Percentiles rank a stretch among this genome's conserved stretches.
phyloP scores from a whole-genome alignment of 2,329 filamentous ascomycete genomes.

The Ceratocystis diversiconidia region DNA sequence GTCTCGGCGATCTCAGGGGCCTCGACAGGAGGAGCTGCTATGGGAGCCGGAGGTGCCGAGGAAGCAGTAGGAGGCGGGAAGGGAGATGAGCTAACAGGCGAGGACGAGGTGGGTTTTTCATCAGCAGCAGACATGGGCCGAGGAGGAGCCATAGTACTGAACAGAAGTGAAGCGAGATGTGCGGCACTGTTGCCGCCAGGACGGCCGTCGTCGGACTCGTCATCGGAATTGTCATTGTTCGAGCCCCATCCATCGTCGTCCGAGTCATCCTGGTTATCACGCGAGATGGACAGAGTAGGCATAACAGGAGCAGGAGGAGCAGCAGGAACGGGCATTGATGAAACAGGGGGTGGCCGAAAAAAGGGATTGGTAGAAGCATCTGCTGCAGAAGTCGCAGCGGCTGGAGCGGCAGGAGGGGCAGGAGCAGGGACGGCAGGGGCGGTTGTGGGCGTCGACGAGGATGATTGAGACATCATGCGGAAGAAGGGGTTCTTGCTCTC shows the following conservation, averaged over 20 bases:
- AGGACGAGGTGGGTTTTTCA: slow-evolving; percentile 41
- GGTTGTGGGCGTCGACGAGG: slow-evolving; percentile 27
- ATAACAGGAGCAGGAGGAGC: slow-evolving; percentile 34
- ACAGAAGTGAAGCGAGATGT: slow-evolving; percentile 84
- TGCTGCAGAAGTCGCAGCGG: slow-evolving; percentile 39
- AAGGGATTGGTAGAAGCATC: slow-evolving; percentile 86
- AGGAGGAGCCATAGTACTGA: slow-evolving; percentile 92
- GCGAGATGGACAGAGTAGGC: slow-evolving; percentile 34
- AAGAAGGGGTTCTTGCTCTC: slow-evolving; percentile 94
- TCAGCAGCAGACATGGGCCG: slow-evolving; percentile 74
- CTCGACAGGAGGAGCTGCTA: slow-evolving; percentile 26
- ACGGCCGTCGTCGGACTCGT: slow-evolving; percentile 63
- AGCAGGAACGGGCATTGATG: slow-evolving; percentile 26
- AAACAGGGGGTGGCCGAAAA: slow-evolving; percentile 34
- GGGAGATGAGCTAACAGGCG: slow-evolving; percentile 25
- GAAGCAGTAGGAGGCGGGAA: slow-evolving; percentile 28
- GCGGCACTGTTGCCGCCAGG: slow-evolving; percentile 74
- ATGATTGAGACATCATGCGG: slow-evolving; percentile 64
- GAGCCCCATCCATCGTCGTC: slow-evolving; percentile 73
- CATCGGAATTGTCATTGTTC: slow-evolving; percentile 47
- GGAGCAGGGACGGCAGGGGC: slow-evolving; percentile 24
- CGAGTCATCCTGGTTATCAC: slow-evolving; percentile 49
- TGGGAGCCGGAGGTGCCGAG: slow-evolving; percentile 29
- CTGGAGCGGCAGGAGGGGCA: slow-evolving; percentile 24
- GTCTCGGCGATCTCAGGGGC: slow-evolving; percentile 24